phyloP scores from a whole-genome alignment of 1,284 basidiomycete species.

The Exobasidium rhododendri region DNA sequence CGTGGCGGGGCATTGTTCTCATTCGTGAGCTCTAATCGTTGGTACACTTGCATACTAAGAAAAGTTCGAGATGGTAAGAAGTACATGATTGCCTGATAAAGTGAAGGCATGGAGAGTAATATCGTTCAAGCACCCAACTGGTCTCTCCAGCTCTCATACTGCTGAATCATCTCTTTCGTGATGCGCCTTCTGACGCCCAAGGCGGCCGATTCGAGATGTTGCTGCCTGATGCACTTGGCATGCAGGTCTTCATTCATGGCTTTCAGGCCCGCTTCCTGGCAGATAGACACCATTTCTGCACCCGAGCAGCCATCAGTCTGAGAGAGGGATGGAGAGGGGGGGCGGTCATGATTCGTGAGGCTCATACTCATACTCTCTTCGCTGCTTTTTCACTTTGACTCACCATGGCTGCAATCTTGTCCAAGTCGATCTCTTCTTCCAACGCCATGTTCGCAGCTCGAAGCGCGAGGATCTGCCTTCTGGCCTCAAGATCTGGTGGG shows the following conservation, averaged over 20 bases:
- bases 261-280: constrained; percentile 89
- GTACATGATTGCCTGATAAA: not conserved
- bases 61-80: not conserved
- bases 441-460: constrained; percentile 76
- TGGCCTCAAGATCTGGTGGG: constrained; percentile 74
- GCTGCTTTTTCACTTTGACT: no score
- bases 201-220: constrained; percentile 75
- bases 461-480: constrained; percentile 80
- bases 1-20: not conserved
- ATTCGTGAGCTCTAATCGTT: no score
- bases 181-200: constrained; percentile 73
- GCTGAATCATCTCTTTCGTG: constrained; percentile 67
- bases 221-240: constrained; percentile 69
- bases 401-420: constrained; percentile 65
- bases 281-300: constrained; percentile 85
- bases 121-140: constrained; percentile 26
- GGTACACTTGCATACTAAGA: no score
- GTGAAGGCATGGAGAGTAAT: not conserved
- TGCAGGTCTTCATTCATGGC: constrained; percentile 84
- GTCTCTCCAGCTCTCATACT: constrained; percentile 39
- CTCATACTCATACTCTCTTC: not conserved
- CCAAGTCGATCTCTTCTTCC: constrained; percentile 53
- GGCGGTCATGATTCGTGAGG: not conserved
- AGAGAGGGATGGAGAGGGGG: not conserved
- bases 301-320: constrained; percentile 80